These are phyloP conservation scores for Psilocybe subaeruginosa DNA, from an alignment of 768 basidiomycete species.

Conservation along the genomic window DNA sequence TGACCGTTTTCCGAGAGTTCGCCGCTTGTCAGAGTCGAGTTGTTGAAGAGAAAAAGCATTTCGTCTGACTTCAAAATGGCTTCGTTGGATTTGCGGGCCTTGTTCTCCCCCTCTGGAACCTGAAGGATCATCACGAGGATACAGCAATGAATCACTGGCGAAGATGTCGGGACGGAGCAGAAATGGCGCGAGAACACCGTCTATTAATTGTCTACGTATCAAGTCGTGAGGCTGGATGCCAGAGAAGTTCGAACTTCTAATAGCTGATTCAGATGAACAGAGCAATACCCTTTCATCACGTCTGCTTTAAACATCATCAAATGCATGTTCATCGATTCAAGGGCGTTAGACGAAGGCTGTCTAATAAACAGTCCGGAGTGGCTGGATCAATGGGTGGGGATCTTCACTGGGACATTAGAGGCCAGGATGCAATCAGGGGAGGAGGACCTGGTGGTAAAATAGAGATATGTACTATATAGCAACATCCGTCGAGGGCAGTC, in stretches of 20 bases:
- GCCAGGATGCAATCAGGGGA: too few species aligned
- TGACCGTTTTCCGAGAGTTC: neutral
- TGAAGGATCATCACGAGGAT: slow-evolving; percentile 10
- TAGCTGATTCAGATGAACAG: neutral
- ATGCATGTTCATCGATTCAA: too few species aligned
- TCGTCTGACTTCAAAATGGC: slow-evolving; percentile 4
- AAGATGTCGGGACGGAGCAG: neutral
- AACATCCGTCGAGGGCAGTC: too few species aligned
- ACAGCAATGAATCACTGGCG: neutral
- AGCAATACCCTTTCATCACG: neutral
- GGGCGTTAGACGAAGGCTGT: too few species aligned
- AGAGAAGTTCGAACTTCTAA: neutral
- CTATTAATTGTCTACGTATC: neutral
- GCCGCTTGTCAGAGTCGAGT: neutral
- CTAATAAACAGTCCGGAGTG: too few species aligned
- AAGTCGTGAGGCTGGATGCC: neutral
- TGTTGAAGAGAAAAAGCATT: neutral
- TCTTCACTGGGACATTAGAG: too few species aligned
- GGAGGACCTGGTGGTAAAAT: too few species aligned
- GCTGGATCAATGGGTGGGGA: too few species aligned
- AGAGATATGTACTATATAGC: too few species aligned
- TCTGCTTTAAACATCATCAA: neutral
- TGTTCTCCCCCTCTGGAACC: neutral
- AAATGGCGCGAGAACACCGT: neutral
- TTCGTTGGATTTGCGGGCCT: neutral